Conservation (phyloP, 352 stramenopile species). For the Globisporangium carolinianum region DNA sequence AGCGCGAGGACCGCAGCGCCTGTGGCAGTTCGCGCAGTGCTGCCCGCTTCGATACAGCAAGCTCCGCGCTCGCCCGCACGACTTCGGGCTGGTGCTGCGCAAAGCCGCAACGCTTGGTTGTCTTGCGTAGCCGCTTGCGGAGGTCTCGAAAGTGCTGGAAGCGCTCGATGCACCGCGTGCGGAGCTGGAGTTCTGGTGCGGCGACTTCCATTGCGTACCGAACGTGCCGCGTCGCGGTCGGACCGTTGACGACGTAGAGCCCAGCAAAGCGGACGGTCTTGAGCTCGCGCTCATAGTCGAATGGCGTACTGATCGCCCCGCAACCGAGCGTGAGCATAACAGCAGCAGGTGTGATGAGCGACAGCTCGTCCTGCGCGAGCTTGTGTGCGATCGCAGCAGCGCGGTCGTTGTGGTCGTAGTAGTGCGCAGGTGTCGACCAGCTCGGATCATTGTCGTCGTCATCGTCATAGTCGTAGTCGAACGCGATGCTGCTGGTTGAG, state of each 20-base stretch:
- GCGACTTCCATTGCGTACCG: slow-evolving; percentile 64
- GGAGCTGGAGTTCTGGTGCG: slow-evolving; percentile 33
- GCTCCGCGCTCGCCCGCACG: slow-evolving; percentile 2
- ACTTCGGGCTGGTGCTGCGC: slow-evolving; percentile 9
- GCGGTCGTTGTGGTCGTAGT: slow-evolving; percentile 9
- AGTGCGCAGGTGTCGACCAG: slow-evolving; percentile 9
- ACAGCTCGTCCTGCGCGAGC: slow-evolving; percentile 10
- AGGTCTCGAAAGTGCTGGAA: slow-evolving; percentile 53
- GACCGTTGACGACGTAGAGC: slow-evolving; percentile 48
- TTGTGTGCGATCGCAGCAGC: slow-evolving; percentile 12
- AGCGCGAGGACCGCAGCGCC: slow-evolving; percentile 20
- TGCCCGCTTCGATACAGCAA: slow-evolving; percentile 10
- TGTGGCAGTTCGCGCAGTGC: slow-evolving; percentile 15
- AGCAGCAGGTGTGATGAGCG: slow-evolving; percentile 1
- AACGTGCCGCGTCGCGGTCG: slow-evolving; percentile 40
- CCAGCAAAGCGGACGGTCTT: slow-evolving; percentile 44
- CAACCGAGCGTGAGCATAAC: neutral
- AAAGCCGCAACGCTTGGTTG: slow-evolving; percentile 32
- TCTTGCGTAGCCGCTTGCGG: slow-evolving; percentile 37
- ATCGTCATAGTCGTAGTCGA: neutral
- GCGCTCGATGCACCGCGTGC: slow-evolving; percentile 40
- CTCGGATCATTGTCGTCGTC: slow-evolving; percentile 2
- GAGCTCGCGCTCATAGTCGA: slow-evolving; percentile 10
- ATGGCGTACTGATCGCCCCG: neutral
- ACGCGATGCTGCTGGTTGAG: neutral